Evolutionary conservation across 2,329 filamentous ascomycete genomes (phyloP), one percentile per base, ranked within the genome.

Genomic region (Myriosclerotinia duriaeana): DNA sequence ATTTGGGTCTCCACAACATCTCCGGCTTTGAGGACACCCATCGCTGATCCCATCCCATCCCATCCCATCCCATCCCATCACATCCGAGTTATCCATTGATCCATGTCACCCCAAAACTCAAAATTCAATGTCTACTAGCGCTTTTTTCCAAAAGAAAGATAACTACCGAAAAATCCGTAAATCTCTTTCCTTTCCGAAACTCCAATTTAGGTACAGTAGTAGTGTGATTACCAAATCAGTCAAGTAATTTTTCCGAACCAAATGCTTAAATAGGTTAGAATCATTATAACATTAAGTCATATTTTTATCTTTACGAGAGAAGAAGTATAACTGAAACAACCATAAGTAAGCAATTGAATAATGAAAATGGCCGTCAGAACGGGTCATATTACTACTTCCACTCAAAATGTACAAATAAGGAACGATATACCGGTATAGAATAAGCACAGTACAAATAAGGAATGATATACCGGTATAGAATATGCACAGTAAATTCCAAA

Each of bases 201-300:
- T 22, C 58, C 58, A 38, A 52, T 61, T 40, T 50, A 52, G 26
- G 26, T 26, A 26, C 26, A 26, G 46, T 61, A 26, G 46, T 61
- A 44, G 46, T 22, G n/a, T 26, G 44, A 40, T 61, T 17, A 2
- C 34, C 34, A 5, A 17, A 50, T 61, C 34, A 60, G 44, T 20
- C 14, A 20, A 26, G 30, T 17, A 36, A 59, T 22, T 22, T 34
- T 26, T n/a, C 56, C 20, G 26, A 22, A 9, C 20, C 2, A 22
- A 34, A 34, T 34, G 6, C n/a, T 60, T 48, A 46, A 15, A 46
- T 46, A n/a, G 15, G 22, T 36, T 9, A 50, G 38, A 46, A 46
- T 15, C 12, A 14, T 44, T 44, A 20, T 20, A 17, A n/a, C 42
- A 6, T 8, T 3, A 17, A 38, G 20, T n/a, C 8, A 44, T 34